Evolutionary conservation across 495 filamentous ascomycete genomes (phyloP).

Genomic region (Neurospora terricola): DNA sequence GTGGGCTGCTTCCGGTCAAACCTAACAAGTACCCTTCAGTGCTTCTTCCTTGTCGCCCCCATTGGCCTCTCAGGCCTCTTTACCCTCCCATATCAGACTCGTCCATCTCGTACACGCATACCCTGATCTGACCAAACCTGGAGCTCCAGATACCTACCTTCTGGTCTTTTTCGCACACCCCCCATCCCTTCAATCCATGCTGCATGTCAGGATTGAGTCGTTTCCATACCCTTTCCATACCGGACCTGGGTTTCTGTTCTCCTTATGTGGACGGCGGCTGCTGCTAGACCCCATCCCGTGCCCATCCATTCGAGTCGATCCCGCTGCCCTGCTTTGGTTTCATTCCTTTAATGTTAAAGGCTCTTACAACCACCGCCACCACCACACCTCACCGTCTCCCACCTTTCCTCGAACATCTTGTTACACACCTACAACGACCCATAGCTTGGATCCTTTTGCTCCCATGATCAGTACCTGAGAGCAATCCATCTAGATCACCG

Average conservation of each 20-base stretch:
- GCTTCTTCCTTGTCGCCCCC: neutral
- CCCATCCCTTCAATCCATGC: slow-evolving; percentile 1
- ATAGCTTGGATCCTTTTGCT: slow-evolving; percentile 17
- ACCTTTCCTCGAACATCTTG: slow-evolving; percentile 38
- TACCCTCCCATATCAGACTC: neutral
- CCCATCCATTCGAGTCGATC: slow-evolving; percentile 27
- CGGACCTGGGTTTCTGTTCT: neutral
- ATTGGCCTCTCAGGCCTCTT: neutral
- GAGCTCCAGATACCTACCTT: slow-evolving; percentile 4
- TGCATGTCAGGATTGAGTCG: slow-evolving; percentile 15
- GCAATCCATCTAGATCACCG: neutral
- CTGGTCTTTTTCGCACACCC: slow-evolving; percentile 4
- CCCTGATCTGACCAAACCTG: neutral
- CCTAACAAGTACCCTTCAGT: slow-evolving; percentile 1
- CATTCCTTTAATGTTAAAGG: slow-evolving; percentile 6
- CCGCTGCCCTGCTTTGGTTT: slow-evolving; percentile 14
- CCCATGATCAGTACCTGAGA: neutral
- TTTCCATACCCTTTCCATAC: neutral
- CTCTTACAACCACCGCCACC: slow-evolving; percentile 1
- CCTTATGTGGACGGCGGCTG: neutral
- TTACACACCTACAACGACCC: slow-evolving; percentile 24
- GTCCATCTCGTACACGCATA: neutral
- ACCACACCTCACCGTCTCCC: slow-evolving; percentile 12
- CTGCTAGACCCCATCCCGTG: slow-evolving; percentile 19
- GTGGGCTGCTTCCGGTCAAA: slow-evolving; percentile 14